Conservation (phyloP, 768 basidiomycete species). For the Boletus rubescentipes region DNA sequence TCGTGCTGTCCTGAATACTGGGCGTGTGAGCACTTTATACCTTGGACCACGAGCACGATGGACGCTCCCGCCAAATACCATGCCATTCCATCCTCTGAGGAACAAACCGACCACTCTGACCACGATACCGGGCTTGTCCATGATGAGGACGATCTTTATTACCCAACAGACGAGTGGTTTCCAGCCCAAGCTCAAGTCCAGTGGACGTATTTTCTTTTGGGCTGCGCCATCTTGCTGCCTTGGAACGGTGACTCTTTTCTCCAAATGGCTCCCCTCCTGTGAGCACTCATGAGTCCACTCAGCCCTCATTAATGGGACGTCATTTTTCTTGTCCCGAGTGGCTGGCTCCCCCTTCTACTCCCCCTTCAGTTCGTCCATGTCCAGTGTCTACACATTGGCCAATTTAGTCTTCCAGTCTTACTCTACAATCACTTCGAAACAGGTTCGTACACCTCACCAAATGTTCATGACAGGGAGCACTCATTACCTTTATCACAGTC, state of each 20-base stretch:
- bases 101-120: not conserved
- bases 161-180: conserved; percentile 26
- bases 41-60: conserved; percentile 6
- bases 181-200: conserved; percentile 43
- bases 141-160: conserved; percentile 4
- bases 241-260: conserved; percentile 74
- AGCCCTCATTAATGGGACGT: conserved; percentile 86
- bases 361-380: conserved; percentile 66
- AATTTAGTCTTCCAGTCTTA: conserved; percentile 73
- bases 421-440: conserved; percentile 67
- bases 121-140: not conserved
- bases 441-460: conserved; percentile 41
- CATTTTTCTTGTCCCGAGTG: conserved; percentile 76
- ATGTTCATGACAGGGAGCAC: not conserved
- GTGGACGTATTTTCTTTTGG: conserved; percentile 72
- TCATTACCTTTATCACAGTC: conserved; percentile 40
- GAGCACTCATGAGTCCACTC: conserved; percentile 2
- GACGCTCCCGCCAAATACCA: conserved; percentile 15
- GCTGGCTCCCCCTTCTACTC: conserved; percentile 53
- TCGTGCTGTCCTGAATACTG: not conserved
- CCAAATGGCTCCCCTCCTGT: not conserved
- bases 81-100: conserved; percentile 23
- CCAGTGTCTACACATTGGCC: conserved; percentile 58
- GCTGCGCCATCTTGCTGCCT: conserved; percentile 76
- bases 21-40: not conserved